Evolutionary conservation across 2,329 filamentous ascomycete species (phyloP).

Genomic region (Sodiomyces alkalinus): DNA sequence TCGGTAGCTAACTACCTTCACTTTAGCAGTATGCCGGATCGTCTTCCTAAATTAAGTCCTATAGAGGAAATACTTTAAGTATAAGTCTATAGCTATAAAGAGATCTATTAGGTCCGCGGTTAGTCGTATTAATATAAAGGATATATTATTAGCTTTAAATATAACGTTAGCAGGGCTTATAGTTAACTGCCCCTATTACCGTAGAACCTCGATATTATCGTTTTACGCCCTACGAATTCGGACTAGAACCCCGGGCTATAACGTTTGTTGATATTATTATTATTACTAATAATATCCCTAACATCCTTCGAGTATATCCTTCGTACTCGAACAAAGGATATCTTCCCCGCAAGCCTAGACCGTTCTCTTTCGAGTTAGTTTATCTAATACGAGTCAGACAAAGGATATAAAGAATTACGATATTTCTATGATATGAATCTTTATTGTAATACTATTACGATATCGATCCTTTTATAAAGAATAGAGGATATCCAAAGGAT

Average conservation of each 20-base stretch:
- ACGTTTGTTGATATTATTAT: not conserved
- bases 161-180: not conserved
- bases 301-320: no score
- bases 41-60: not conserved
- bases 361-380: no score
- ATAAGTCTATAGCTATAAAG: not conserved
- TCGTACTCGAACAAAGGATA: no score
- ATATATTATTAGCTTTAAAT: slow-evolving; percentile 1
- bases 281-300: no score
- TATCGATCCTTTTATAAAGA: no score
- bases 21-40: not conserved
- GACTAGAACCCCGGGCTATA: not conserved
- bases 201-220: not conserved
- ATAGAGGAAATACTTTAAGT: not conserved
- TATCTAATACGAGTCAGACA: no score
- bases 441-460: no score
- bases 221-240: not conserved
- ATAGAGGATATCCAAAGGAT: no score
- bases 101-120: not conserved
- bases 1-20: not conserved
- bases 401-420: no score
- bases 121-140: not conserved
- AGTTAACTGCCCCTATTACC: not conserved
- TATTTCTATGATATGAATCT: no score
- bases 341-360: no score